phyloP scores from a whole-genome alignment of 2,329 filamentous ascomycete genomes.

The Diplocarpon mali region DNA sequence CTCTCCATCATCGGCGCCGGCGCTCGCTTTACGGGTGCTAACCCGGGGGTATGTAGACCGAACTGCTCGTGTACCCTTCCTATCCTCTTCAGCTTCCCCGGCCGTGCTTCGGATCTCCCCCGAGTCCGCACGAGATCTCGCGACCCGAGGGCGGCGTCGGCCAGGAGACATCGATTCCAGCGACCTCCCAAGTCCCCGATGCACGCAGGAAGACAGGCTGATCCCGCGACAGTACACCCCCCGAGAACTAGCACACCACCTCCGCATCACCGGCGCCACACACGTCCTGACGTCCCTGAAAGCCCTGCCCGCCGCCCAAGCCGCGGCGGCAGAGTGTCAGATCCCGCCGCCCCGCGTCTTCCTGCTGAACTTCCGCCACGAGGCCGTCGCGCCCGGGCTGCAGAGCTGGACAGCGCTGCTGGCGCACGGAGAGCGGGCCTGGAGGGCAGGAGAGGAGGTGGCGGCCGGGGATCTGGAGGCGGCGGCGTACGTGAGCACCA shows the following conservation, averaged over 20 bases:
- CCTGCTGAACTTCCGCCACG: too few relatives aligned
- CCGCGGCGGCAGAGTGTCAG: slow-evolving; percentile 22
- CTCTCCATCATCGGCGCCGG: slow-evolving; percentile 21
- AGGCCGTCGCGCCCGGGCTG: too few relatives aligned
- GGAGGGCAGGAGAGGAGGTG: not conserved
- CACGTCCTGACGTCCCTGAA: slow-evolving; percentile 22
- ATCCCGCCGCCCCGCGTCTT: slow-evolving; percentile 2
- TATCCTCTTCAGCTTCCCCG: too few relatives aligned
- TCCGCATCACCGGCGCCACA: slow-evolving; percentile 17
- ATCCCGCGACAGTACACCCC: slow-evolving; percentile 12
- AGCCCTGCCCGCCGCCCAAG: slow-evolving; percentile 12
- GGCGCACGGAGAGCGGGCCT: too few relatives aligned
- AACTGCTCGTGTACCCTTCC: too few relatives aligned
- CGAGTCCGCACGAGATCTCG: too few relatives aligned
- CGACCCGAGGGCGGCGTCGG: too few relatives aligned
- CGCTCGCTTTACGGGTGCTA: slow-evolving; percentile 20
- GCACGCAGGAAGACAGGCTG: too few relatives aligned
- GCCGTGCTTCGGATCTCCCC: too few relatives aligned
- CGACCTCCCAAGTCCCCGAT: too few relatives aligned
- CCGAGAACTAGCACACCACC: slow-evolving; percentile 22
- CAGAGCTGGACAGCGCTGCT: too few relatives aligned
- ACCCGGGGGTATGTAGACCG: slow-evolving; percentile 9
- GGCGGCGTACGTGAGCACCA: slow-evolving; percentile 32
- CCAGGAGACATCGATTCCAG: too few relatives aligned
- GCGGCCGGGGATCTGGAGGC: not conserved